Conservation (phyloP, 129 eudicot species). For the Helianthus annuus region HanXRQr2.0-SUNRISE NC_035435.2:132477212-132477711, state of each 20-base stretch:
- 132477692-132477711: too few species aligned
- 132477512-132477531: background rate
- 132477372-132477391: constrained; percentile 17
- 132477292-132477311: constrained; percentile 17
- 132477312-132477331: constrained; percentile 21
- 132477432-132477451: constrained; percentile 19
- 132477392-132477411: constrained; percentile 20
- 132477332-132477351: constrained; percentile 32
- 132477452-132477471: constrained; percentile 8
- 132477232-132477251: background rate
- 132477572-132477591: too few species aligned
- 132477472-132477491: background rate
- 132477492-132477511: background rate
- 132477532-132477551: too few species aligned
- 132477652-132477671: too few species aligned
- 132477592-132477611: too few species aligned
- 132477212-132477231: too few species aligned
- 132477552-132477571: too few species aligned
- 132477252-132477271: constrained; percentile 24
- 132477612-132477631: too few species aligned
- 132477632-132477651: too few species aligned
- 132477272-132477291: constrained; percentile 33
- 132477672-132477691: too few species aligned
- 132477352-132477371: constrained; percentile 14
- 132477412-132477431: constrained; percentile 29